Evolutionary conservation across 108 stramenopile species (phyloP).

Genomic region (Mayamaea pseudoterrestris): DNA sequence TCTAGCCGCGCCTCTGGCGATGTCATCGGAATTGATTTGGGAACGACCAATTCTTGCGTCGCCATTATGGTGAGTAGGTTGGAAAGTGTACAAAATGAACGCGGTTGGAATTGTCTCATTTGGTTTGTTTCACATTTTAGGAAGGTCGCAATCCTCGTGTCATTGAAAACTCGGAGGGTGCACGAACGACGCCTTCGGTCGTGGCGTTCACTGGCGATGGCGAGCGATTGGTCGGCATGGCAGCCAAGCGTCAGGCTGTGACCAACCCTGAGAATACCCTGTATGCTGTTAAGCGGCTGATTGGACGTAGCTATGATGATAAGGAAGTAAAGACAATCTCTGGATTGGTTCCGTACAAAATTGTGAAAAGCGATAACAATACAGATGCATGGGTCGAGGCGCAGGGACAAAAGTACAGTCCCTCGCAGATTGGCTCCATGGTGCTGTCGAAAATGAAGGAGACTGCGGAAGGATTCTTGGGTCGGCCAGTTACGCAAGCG

Average conservation of each 20-base stretch:
- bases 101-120: constrained; percentile 1
- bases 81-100: background rate
- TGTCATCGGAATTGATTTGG: constrained; percentile 99
- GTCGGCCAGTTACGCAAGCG: constrained; percentile 90
- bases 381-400: constrained; percentile 98
- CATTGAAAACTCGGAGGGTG: constrained; percentile 98
- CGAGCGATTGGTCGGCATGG: constrained; percentile 91
- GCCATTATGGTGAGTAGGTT: constrained; percentile 90
- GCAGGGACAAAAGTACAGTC: constrained; percentile 86
- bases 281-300: constrained; percentile 98
- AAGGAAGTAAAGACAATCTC: constrained; percentile 88
- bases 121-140: constrained; percentile 17
- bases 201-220: constrained; percentile 89
- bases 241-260: constrained; percentile 96
- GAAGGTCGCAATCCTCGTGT: constrained; percentile 91
- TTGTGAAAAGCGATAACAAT: constrained; percentile 84
- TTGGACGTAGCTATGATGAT: constrained; percentile 88
- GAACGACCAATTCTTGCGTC: constrained; percentile 99
- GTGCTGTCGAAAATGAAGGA: constrained; percentile 99
- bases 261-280: constrained; percentile 99
- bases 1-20: constrained; percentile 60
- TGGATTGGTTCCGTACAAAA: constrained; percentile 94
- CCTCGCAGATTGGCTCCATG: constrained; percentile 97
- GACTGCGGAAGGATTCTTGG: constrained; percentile 96
- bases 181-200: constrained; percentile 97